Conservation (phyloP, 768 basidiomycete species). For the Mrakia frigida region DNA sequence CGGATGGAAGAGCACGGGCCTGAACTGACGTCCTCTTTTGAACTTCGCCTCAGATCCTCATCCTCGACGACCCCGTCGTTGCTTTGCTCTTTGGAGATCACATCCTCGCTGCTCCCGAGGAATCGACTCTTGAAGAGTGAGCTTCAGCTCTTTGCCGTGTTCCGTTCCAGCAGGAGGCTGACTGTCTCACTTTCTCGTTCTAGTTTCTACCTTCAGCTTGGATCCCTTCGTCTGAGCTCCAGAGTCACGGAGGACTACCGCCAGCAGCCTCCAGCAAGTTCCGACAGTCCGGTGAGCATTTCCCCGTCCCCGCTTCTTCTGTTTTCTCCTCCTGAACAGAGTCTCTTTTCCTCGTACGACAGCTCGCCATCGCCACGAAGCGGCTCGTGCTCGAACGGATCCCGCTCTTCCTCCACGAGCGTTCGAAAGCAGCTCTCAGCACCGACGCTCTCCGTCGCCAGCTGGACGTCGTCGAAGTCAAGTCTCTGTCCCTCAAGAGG, state of each 20-base stretch:
- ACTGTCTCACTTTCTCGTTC: background rate
- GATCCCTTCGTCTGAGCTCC: conserved; percentile 64
- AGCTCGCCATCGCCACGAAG: conserved; percentile 49
- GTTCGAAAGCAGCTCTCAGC: conserved; percentile 45
- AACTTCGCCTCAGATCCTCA: conserved; percentile 54
- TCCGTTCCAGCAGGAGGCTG: background rate
- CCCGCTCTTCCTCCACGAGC: conserved; percentile 87
- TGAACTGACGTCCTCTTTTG: background rate
- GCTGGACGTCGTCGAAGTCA: conserved; percentile 42
- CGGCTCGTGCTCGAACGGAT: conserved; percentile 71
- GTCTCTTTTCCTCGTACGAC: background rate
- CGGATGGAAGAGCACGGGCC: background rate
- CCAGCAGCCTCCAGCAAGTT: conserved; percentile 52
- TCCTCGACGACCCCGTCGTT: conserved; percentile 80
- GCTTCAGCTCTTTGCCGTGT: background rate
- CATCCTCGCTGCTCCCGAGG: conserved; percentile 59
- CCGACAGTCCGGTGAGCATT: conserved; percentile 47
- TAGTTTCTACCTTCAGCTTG: conserved; percentile 73
- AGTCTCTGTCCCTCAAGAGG: conserved; percentile 38
- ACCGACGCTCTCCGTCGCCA: conserved; percentile 44
- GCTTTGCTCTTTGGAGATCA: conserved; percentile 72
- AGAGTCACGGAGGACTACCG: conserved; percentile 74
- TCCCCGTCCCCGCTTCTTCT: background rate
- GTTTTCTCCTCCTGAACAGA: background rate
- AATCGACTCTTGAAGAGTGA: conserved; percentile 79